phyloP scores from a whole-genome alignment of 2,329 filamentous ascomycete species.

The Neopestalotiopsis rosae region DNA sequence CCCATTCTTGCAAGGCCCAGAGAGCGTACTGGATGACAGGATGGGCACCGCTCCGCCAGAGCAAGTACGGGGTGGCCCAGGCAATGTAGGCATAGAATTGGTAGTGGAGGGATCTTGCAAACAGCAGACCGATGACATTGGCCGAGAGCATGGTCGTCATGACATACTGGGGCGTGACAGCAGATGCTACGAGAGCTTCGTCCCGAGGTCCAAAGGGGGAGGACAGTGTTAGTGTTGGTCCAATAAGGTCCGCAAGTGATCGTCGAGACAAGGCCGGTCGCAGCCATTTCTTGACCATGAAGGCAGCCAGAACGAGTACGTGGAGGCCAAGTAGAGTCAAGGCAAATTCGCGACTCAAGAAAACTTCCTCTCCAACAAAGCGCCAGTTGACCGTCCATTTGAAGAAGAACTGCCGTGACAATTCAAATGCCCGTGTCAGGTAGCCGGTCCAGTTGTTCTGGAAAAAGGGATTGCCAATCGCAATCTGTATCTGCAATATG shows the following conservation, averaged over 20 bases:
- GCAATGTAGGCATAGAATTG: constrained; percentile 94
- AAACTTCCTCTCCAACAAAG: constrained; percentile 84
- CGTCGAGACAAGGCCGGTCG: constrained; percentile 62
- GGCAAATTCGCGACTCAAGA: constrained; percentile 74
- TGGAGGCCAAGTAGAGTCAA: constrained; percentile 70
- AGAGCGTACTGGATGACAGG: constrained; percentile 70
- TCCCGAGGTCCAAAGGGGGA: constrained; percentile 55
- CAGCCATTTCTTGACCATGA: constrained; percentile 74
- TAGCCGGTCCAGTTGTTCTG: constrained; percentile 72
- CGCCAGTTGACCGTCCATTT: constrained; percentile 99
- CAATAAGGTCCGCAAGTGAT: constrained; percentile 58
- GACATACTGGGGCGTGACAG: constrained; percentile 74
- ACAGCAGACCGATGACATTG: constrained; percentile 80
- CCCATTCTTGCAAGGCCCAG: constrained; percentile 86
- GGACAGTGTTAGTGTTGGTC: constrained; percentile 45
- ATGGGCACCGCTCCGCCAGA: constrained; percentile 78
- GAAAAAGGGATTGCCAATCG: constrained; percentile 71
- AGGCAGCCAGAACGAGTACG: constrained; percentile 66
- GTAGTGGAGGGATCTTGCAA: constrained; percentile 88
- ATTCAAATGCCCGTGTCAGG: constrained; percentile 82
- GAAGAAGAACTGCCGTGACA: constrained; percentile 90
- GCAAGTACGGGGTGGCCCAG: constrained; percentile 85
- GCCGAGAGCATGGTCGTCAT: constrained; percentile 79
- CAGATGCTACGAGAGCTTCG: constrained; percentile 60
- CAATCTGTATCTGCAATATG: constrained; percentile 79